Conservation (phyloP, 1,139 yeast genomes). For the Pichia sp. region DNA sequence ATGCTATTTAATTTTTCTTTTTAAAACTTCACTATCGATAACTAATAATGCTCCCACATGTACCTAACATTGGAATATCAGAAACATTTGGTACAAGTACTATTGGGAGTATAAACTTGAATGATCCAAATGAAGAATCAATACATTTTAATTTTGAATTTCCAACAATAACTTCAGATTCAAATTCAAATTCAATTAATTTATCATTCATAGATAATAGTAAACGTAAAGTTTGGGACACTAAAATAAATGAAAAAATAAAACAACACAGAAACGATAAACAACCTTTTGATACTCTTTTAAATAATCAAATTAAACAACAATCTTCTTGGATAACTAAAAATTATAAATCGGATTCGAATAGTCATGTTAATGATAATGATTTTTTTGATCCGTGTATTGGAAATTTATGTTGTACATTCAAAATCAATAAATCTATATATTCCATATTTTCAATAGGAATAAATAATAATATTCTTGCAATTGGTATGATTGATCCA, state of each 20-base stretch:
- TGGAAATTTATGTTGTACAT: not conserved
- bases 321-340: no score
- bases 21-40: no score
- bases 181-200: no score
- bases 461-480: not conserved
- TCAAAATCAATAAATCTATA: not conserved
- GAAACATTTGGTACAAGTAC: constrained; percentile 14
- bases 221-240: no score
- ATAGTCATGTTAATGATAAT: no score
- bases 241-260: no score
- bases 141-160: not conserved
- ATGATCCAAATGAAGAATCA: not conserved
- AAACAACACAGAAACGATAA: no score
- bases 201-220: no score
- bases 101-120: not conserved
- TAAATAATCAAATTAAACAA: no score
- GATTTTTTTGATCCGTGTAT: constrained; percentile 3
- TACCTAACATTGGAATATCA: constrained; percentile 11
- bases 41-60: constrained; percentile 14
- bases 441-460: constrained; percentile 1
- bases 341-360: no score
- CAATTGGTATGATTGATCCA: constrained; percentile 3
- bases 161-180: not conserved
- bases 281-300: no score
- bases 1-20: no score